Evolutionary conservation across 2,329 filamentous ascomycete species (phyloP).

Genomic region (Fusarium illudens): DNA sequence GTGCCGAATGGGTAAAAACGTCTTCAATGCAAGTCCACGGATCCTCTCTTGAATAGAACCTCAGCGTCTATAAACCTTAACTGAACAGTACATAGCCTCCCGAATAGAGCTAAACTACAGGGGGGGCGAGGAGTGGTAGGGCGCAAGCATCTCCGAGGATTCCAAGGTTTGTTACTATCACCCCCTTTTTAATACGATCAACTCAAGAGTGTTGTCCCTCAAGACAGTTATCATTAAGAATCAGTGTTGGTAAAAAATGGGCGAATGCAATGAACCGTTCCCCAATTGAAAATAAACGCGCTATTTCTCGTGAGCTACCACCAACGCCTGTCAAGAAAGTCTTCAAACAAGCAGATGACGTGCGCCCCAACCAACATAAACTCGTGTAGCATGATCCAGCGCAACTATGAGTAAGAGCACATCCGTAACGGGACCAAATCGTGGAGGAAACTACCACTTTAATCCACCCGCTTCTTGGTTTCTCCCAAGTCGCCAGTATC

Average conservation of each 20-base stretch:
- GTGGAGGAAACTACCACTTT: constrained; percentile 3
- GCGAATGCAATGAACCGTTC: neutral
- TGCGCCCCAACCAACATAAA: constrained; percentile 6
- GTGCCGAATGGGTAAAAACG: too few species aligned
- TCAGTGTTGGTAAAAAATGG: neutral
- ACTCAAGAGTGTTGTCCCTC: neutral
- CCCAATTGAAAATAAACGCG: neutral
- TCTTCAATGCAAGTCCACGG: too few species aligned
- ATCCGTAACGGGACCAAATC: neutral
- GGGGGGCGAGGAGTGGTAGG: too few species aligned
- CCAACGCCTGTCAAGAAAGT: neutral
- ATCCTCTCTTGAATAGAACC: too few species aligned
- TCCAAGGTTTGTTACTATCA: too few species aligned
- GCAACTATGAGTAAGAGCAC: constrained; percentile 5
- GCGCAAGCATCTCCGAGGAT: too few species aligned
- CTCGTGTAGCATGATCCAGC: constrained; percentile 20
- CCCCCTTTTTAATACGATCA: too few species aligned
- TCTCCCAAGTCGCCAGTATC: constrained; percentile 45
- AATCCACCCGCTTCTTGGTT: constrained; percentile 47
- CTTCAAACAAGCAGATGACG: neutral
- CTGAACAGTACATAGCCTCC: too few species aligned
- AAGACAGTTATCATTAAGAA: neutral
- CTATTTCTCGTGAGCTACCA: neutral
- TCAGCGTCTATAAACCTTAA: too few species aligned
- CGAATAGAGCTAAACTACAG: too few species aligned